Base-by-base conservation (phyloP, 2,329 filamentous ascomycete species). In the Phaeosphaeria sp. region DNA sequence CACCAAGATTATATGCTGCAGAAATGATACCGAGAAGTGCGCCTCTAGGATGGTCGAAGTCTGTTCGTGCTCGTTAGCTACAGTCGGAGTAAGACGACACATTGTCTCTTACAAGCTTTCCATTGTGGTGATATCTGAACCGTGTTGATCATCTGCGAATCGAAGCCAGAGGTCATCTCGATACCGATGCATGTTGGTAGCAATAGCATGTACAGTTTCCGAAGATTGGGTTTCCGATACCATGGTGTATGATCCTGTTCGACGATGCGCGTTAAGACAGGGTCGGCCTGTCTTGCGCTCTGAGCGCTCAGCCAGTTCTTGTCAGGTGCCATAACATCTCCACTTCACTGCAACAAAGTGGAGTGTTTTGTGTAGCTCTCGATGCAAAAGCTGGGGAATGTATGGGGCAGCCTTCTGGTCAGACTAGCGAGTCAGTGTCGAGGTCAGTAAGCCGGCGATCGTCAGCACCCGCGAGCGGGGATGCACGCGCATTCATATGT, bases 1-100 rank as follows among this genome's bases (percentile, higher is more conserved):
- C 73, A 41, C 76, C 77, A 27, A 80, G 75, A 52, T 77, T 74
- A 65, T 80, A 80, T 41, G 79, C 75, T n/a, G 79, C 75, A 52
- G 78, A 81, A 56, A 82, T 75, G 21, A 82, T 73, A n/a, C 70
- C 70, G 10, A 80, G 68, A 46, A 75, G 72, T 13, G 75, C 69
- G 36, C 78, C 78, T 44, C 54, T 61, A 36, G 73, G 79, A 17
- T 76, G 25, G 10, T 69, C 55, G 56, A 73, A 72, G 56, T 67
- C 70, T 73, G 57, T 21, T 46, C n/a, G n/a, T n/a, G n/a, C 11
- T 22, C 20, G 22, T 25, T 17, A 50, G 39, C 10, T 15, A 33
- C 9, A 11, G 41, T n/a, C 44, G 10, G n/a, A 44, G 46, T 10
- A 10, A n/a, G 5, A 5, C 20, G 6, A 9, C 2, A n/a, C 7